These are phyloP conservation scores for Umbelopsis vinacea DNA, from an alignment of 192 early-diverging fungal species.

Conservation along the genomic window DNA sequence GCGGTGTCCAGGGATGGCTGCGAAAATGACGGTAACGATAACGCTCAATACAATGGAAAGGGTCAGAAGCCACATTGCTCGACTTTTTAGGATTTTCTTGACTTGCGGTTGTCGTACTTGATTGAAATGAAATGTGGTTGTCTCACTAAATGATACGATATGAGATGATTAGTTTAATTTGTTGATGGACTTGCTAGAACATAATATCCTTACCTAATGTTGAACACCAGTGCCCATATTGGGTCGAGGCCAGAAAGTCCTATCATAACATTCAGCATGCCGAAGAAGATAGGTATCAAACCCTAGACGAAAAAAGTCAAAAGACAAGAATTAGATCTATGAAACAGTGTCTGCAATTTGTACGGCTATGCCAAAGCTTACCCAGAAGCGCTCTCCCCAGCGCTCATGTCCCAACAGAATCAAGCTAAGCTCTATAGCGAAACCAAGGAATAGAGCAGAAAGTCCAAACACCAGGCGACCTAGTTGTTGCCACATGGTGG, in stretches of 20 bases:
- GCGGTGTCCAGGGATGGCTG: slow-evolving; percentile 32
- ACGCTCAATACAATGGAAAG: slow-evolving; percentile 28
- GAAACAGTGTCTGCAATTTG: background rate
- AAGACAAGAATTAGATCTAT: background rate
- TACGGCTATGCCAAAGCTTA: slow-evolving; percentile 30
- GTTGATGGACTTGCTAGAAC: background rate
- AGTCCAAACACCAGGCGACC: slow-evolving; percentile 52
- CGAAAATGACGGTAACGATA: slow-evolving; percentile 38
- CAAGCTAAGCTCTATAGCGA: slow-evolving; percentile 51
- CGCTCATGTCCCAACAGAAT: slow-evolving; percentile 57
- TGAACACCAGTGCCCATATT: slow-evolving; percentile 45
- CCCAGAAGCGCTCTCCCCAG: slow-evolving; percentile 54
- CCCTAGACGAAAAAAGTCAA: slow-evolving; percentile 1
- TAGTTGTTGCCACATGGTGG: slow-evolving; percentile 50
- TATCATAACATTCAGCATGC: slow-evolving; percentile 43
- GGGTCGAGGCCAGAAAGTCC: slow-evolving; percentile 46
- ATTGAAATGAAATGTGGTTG: slow-evolving; percentile 43
- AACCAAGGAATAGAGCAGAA: slow-evolving; percentile 53
- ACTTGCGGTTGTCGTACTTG: slow-evolving; percentile 38
- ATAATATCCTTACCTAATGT: slow-evolving; percentile 31
- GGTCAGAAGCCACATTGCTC: slow-evolving; percentile 36
- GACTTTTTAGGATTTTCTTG: slow-evolving; percentile 32
- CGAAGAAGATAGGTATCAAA: slow-evolving; percentile 45
- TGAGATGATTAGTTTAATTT: background rate
- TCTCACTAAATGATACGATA: slow-evolving; percentile 35